Base-by-base conservation (phyloP, 75 land plant species). In the Ceratopteris richardii region DNA sequence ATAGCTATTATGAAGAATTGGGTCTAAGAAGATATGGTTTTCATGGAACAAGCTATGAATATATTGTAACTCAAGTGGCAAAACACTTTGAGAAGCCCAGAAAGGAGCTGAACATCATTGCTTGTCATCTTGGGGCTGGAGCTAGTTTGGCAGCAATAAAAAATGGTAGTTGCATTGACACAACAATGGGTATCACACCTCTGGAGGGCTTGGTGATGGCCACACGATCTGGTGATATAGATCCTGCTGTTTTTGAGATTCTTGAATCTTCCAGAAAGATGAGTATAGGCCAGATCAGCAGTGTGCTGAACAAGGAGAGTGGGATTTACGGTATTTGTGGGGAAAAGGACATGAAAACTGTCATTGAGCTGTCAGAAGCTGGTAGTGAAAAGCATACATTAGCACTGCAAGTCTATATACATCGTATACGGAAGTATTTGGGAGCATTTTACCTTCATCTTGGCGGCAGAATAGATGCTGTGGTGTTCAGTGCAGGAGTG, bases 21-120 rank as follows among this genome's bases (percentile, higher is more conserved):
- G 77, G 77, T 21, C 20, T 75, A 41, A 48, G 77, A 40, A 48
- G 60, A 13, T 75, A 75, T 58, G 77, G 77, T 20, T 50, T 75
- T 28, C 77, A 75, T 70, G 77, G 77, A 24, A 75, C 77, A 51
- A 75, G 75, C 68, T 75, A 75, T 23, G 54, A 70, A 17, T 75
- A 41, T 55, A 66, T 75, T 16, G 68, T 75, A 24, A 43, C 30
- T 24, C 68, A 55, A 47, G 68, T 67, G 16, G 31, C 63, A 10
- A 2, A 54, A 4, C 20, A 56, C 20, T 75, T 75, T 11, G 57
- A 29, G 25, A 65, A 59, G 62, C 75, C 62, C 20, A 40, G 31
- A 33, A 62, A 51, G 28, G 67, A 75, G 11, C 11, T 75, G 18
- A 75, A 75, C 53, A 17, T 70, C 41, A 75, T 75, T 40, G 62